Evolutionary conservation across 2,329 filamentous ascomycete species (phyloP), one percentile per base, ranked within the genome.

Genomic region (Penicillium sp.): DNA sequence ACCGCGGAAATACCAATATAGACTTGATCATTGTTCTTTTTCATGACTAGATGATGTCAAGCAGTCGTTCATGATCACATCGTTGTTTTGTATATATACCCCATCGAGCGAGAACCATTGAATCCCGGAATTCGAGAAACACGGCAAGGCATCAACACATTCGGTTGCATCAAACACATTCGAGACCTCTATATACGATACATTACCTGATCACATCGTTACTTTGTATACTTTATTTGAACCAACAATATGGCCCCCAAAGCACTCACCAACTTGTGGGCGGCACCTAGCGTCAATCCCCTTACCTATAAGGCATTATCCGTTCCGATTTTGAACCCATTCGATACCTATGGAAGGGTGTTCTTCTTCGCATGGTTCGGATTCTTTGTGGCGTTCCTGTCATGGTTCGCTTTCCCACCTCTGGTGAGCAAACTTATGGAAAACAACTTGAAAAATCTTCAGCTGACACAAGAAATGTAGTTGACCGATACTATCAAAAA

Each of bases 281-380:
- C 59, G 45, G 79, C 83, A 30, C 90, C 91, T 42, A 83, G 88
- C 69, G 76, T 95, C 75, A 95, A 96, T 71, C 90, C 91, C 9
- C 82, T 91, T 75, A 96, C 88, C 76, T 81, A 82, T 58, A 96
- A 96, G 71, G 91, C 91, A 54, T 84, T 82, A 59, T 89, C 89
- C 0, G 83, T 96, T 47, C 91, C 91, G 0, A 71, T 90, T 21
- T 76, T 96, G 60, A 96, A 96, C 70, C 83, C 87, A 0, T 68
- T 92, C 65, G 82, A 95, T 70, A 77, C 85, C 64, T 91, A 96
- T 77, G 91, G 91, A 38, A 83, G 91, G 6, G 91, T 94, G 0
- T 96, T 95, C 74, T 91, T 92, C 78, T 96, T 96, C 76, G 89
- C 88, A 1, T 94, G 89, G 85, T 81, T 91, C 48, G 89, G 89